Percentiles rank a stretch among this genome's conserved stretches.
These are phyloP conservation scores for Blepharisma japonicum DNA, from an alignment of 73 alveolate genomes.

Conservation along the genomic window DNA sequence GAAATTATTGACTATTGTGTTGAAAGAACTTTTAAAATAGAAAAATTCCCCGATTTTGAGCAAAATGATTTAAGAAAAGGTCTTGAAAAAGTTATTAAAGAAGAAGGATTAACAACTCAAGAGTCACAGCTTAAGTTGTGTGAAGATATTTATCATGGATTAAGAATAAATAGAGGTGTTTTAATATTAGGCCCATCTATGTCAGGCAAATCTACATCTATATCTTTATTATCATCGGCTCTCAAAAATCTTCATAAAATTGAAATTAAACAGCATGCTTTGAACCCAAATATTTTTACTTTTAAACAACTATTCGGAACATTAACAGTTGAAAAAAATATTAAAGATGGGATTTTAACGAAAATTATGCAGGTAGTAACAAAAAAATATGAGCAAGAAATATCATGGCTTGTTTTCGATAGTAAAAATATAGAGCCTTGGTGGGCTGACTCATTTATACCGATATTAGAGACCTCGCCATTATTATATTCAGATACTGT, in stretches of 20 bases:
- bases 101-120: background rate
- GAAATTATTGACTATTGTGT: background rate
- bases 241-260: background rate
- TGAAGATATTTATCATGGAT: conserved; percentile 20
- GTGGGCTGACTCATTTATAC: conserved; percentile 14
- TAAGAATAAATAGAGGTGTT: conserved; percentile 9
- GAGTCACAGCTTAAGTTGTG: background rate
- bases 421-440: conserved; percentile 8
- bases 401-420: conserved; percentile 8
- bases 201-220: background rate
- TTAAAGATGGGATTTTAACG: background rate
- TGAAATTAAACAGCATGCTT: background rate
- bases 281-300: conserved; percentile 28
- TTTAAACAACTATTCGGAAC: conserved; percentile 12
- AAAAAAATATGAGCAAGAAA: background rate
- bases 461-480: background rate
- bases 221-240: conserved; percentile 10
- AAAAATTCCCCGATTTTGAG: background rate
- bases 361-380: background rate
- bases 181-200: background rate
- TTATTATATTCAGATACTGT: background rate
- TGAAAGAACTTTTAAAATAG: background rate
- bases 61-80: conserved; percentile 26
- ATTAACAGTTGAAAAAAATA: background rate
- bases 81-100: background rate